Percentiles rank a stretch among this genome's conserved stretches.
These are phyloP conservation scores for Fusarium illudens DNA, from an alignment of 2,329 filamentous ascomycete genomes.

Conservation along the genomic window DNA sequence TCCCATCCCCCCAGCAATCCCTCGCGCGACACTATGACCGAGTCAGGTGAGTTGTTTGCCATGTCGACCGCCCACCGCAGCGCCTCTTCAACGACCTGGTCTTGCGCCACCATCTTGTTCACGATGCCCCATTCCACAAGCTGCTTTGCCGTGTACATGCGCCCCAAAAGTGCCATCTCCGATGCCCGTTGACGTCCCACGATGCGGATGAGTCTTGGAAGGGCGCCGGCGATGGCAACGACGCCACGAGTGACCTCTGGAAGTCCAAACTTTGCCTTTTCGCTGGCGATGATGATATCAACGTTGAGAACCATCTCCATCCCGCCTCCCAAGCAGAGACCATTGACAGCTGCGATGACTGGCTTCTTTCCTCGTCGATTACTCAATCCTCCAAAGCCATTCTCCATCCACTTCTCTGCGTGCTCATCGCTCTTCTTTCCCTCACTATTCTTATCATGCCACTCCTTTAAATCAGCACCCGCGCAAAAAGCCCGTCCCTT, in stretches of 20 bases:
- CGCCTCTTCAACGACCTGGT: slow-evolving; percentile 64
- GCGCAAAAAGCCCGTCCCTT: slow-evolving; percentile 71
- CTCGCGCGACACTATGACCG: slow-evolving; percentile 76
- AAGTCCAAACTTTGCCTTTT: slow-evolving; percentile 67
- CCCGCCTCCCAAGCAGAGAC: slow-evolving; percentile 75
- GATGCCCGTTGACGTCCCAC: slow-evolving; percentile 73
- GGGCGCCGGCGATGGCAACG: slow-evolving; percentile 72
- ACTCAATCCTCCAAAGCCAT: slow-evolving; percentile 69
- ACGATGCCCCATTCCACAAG: slow-evolving; percentile 73
- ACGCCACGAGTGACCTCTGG: slow-evolving; percentile 77
- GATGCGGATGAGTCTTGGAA: slow-evolving; percentile 70
- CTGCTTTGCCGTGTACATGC: slow-evolving; percentile 65
- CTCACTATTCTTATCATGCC: slow-evolving; percentile 55
- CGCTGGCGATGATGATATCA: slow-evolving; percentile 71
- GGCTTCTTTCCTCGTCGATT: slow-evolving; percentile 75
- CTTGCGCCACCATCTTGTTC: slow-evolving; percentile 61
- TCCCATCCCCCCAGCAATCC: slow-evolving; percentile 80
- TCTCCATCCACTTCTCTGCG: slow-evolving; percentile 53
- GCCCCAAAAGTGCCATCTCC: slow-evolving; percentile 74
- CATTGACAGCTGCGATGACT: slow-evolving; percentile 77
- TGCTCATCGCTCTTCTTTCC: slow-evolving; percentile 37
- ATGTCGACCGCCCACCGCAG: slow-evolving; percentile 69
- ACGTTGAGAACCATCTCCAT: slow-evolving; percentile 78
- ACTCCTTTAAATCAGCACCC: slow-evolving; percentile 73
- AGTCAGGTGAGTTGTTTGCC: slow-evolving; percentile 75